Evolutionary conservation across 495 filamentous ascomycete genomes (phyloP), one percentile per base, ranked within the genome.

Genomic region (Hypoxylon subgilvum): DNA sequence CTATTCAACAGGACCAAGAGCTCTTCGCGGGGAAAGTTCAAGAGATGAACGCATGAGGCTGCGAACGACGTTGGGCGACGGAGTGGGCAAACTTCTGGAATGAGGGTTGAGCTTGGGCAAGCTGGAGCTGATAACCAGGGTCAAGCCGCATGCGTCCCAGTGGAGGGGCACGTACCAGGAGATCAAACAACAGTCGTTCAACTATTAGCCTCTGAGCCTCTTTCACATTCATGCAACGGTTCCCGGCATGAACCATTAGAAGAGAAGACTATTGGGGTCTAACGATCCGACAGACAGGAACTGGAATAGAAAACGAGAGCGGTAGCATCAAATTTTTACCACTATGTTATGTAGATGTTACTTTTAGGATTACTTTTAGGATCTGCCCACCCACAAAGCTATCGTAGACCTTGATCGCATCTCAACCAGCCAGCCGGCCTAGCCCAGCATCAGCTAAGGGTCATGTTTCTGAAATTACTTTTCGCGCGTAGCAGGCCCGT

Each of bases 161-260:
- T 51, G 18, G 43, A 49, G 43, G 54, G 53, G 61, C 51, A 56
- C 44, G 46, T 53, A 38, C 42, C 42, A 44, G 61, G 9, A 60
- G 49, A 65, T 65, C 43, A 53, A 25, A 48, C 52, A 19, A 39
- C 43, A 50, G 38, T 35, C 31, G 36, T 49, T n/a, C 31, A 51
- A 64, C 8, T 52, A 53, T 19, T 31, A 52, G 42, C 48, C 47
- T 64, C 61, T 58, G 36, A 63, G 60, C 60, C 60, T 63, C 60
- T 16, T 61, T 56, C 47, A 39, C 40, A 57, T 67, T 67, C 61
- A 67, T 67, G 67, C 64, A 61, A 42, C 48, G 43, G 51, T 40
- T 43, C 17, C 39, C 51, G 42, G 50, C 57, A 65, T 57, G 53
- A 59, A 67, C 41, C 27, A 10, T 27, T 23, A 46, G 27, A 47